Percentiles rank a stretch among this genome's conserved stretches.
phyloP scores from a whole-genome alignment of 495 filamentous ascomycete genomes.

The Cenococcum geophilum region DNA sequence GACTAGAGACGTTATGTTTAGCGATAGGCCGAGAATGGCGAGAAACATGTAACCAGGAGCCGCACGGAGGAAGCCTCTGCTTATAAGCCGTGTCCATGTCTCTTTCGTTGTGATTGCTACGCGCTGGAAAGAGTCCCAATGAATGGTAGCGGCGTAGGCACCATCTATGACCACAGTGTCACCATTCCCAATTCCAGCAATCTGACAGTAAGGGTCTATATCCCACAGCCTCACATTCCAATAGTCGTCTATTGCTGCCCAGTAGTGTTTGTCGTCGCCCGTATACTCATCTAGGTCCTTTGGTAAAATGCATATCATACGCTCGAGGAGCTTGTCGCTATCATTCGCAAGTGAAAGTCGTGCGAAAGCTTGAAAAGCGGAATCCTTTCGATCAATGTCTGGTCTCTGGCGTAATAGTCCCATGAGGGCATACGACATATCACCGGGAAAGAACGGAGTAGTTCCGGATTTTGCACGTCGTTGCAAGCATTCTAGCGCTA shows the following conservation, averaged over 20 bases:
- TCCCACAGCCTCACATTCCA: conserved; percentile 40
- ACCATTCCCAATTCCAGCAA: conserved; percentile 39
- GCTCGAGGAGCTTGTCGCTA: conserved; percentile 43
- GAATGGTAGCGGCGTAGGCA: conserved; percentile 33
- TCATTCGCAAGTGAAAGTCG: conserved; percentile 43
- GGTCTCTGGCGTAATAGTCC: conserved; percentile 42
- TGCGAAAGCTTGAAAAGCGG: conserved; percentile 45
- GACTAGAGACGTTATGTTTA: too few relatives aligned
- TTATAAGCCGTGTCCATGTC: too few relatives aligned
- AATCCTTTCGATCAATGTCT: conserved; percentile 36
- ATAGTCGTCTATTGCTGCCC: too few relatives aligned
- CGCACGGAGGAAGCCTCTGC: too few relatives aligned
- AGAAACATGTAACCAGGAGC: too few relatives aligned
- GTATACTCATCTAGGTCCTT: conserved; percentile 29
- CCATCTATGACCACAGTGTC: conserved; percentile 43
- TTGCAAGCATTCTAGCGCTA: conserved; percentile 33
- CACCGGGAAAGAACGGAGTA: conserved; percentile 33
- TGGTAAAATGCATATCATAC: conserved; percentile 40
- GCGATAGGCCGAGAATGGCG: too few relatives aligned
- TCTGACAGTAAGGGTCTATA: conserved; percentile 40
- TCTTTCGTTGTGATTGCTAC: too few relatives aligned
- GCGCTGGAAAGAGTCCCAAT: conserved; percentile 36
- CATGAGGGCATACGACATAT: conserved; percentile 46
- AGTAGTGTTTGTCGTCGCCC: too few relatives aligned
- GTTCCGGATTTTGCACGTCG: conserved; percentile 16